Percentiles rank a stretch among this genome's conserved stretches.
Evolutionary conservation across 768 basidiomycete species (phyloP).

Genomic region (Amanita subjunquillea): DNA sequence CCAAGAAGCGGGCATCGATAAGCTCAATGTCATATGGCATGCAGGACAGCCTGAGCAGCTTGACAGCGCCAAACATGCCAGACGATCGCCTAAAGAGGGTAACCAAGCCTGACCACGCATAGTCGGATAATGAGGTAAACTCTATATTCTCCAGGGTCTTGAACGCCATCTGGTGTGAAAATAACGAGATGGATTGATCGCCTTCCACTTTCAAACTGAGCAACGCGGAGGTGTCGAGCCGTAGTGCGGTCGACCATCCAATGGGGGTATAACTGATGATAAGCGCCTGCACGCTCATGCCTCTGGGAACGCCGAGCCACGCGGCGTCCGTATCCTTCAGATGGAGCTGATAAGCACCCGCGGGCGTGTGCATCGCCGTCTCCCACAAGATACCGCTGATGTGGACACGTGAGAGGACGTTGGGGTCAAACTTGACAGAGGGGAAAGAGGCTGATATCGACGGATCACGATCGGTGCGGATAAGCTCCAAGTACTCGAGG

Average conservation of each 20-base stretch:
- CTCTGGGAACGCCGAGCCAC: conserved; percentile 1
- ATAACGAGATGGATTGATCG: not conserved
- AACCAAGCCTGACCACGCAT: not conserved
- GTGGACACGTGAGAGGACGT: not conserved
- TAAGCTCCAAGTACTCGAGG: conserved; percentile 3
- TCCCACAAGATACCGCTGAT: conserved; percentile 1
- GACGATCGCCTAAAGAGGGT: not conserved
- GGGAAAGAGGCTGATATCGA: conserved; percentile 4
- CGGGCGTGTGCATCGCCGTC: not conserved
- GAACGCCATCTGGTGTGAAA: conserved; percentile 1
- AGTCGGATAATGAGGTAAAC: conserved; percentile 1
- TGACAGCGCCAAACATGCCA: not conserved
- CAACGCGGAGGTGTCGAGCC: conserved; percentile 1
- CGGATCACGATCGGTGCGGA: conserved; percentile 4
- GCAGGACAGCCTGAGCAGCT: not conserved
- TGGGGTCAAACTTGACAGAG: conserved; percentile 1
- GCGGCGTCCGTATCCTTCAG: conserved; percentile 2
- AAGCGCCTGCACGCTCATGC: not conserved
- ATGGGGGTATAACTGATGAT: conserved; percentile 1
- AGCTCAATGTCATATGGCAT: not conserved
- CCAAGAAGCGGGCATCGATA: not conserved
- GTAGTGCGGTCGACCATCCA: not conserved
- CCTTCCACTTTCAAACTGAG: conserved; percentile 3
- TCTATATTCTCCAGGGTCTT: conserved; percentile 1
- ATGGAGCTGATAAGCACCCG: not conserved